These are phyloP conservation scores for Penicillium thymicola DNA, from an alignment of 2,329 filamentous ascomycete genomes.

Conservation along the genomic window DNA sequence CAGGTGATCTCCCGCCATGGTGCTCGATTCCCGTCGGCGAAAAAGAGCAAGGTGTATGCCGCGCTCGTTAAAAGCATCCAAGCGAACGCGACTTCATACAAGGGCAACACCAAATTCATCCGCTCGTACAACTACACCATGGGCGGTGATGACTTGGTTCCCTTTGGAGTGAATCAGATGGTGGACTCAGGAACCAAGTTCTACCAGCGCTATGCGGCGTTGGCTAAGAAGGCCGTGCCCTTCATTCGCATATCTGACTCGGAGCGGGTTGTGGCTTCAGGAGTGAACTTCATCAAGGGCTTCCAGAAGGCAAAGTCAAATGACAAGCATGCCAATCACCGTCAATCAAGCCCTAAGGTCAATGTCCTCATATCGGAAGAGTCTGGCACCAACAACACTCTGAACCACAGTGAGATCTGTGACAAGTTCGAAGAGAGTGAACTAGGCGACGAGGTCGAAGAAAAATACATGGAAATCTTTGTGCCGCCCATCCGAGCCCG, in stretches of 20 bases:
- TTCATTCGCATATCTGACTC: constrained; percentile 72
- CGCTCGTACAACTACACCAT: constrained; percentile 68
- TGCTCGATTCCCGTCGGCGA: constrained; percentile 71
- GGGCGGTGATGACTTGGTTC: constrained; percentile 65
- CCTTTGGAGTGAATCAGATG: constrained; percentile 67
- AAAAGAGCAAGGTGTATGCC: constrained; percentile 64
- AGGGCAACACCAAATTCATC: constrained; percentile 66
- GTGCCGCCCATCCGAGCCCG: constrained; percentile 64
- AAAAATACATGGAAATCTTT: constrained; percentile 61
- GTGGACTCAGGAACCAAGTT: constrained; percentile 73
- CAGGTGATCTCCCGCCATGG: constrained; percentile 82
- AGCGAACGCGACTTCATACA: constrained; percentile 53
- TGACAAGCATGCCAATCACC: constrained; percentile 38
- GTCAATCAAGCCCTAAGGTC: constrained; percentile 54
- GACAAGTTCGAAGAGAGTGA: constrained; percentile 63
- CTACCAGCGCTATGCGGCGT: constrained; percentile 65
- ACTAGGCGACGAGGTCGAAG: constrained; percentile 46
- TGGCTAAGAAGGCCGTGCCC: constrained; percentile 58
- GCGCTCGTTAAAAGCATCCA: constrained; percentile 66
- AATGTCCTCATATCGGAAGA: constrained; percentile 68
- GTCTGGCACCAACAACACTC: constrained; percentile 70
- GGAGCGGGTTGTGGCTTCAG: constrained; percentile 70
- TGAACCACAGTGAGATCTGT: constrained; percentile 68
- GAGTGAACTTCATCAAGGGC: constrained; percentile 70
- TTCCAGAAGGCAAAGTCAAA: constrained; percentile 59